Evolutionary conservation across 129 eudicot species (phyloP), one percentile per base, ranked within the genome.

Genomic region (Centella asiatica): DNA sequence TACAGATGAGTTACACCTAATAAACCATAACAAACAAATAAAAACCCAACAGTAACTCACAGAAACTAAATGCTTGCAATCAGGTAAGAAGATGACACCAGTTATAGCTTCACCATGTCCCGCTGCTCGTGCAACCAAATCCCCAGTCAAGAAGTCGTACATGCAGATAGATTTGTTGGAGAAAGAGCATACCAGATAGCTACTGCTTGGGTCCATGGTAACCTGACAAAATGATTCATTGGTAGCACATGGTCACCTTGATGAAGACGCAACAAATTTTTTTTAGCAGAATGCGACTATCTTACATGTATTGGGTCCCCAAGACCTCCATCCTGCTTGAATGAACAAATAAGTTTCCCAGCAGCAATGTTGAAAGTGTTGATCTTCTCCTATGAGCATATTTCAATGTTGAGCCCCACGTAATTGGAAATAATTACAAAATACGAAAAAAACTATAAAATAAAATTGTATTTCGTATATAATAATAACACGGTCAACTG

Each of bases 21-120:
- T 26, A 0, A 17, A 1, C 1, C 15, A 12, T 4, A 57, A 65
- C 13, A 40, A 50, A 51, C 17, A 37, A 44, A 61, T 5, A 33
- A 23, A 65, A 32, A 37, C 29, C n/a, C 29, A 25, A 15, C 28
- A 68, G 53, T 58, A 54, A 78, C 88, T 85, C 74, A 85, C 95
- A 53, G 95, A 82, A 66, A 74, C 79, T 24, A 85, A 33, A 62
- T 85, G 95, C 80, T 76, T 77, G 85, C 86, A 82, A 78, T 85
- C 89, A 47, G 89, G 81, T 79, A 85, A 77, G 69, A 85, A 76
- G 64, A 74, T 58, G 52, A 81, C 60, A 26, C 89, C 95, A 17
- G 83, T 85, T 34, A 82, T 69, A 65, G 72, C 72, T 37, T 76
- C 89, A 68, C 81, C 71, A 47, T 82, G 95, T 29, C 95, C 95